Conservation (phyloP, 495 filamentous ascomycete genomes). For the Neurospora discreta region DNA sequence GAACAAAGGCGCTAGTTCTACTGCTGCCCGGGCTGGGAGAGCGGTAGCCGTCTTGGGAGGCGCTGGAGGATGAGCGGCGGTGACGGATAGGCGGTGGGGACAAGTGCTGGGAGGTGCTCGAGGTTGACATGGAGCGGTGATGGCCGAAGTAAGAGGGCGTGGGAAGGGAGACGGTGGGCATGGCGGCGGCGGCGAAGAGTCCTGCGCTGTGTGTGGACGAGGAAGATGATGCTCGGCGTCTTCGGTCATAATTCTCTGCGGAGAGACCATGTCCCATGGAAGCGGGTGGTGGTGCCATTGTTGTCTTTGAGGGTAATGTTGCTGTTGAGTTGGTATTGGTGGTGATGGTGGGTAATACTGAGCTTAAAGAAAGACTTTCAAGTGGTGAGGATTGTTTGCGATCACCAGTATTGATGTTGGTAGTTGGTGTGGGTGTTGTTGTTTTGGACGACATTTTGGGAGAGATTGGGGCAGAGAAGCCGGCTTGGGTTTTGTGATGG, state of each 20-base stretch:
- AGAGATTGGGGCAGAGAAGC: not conserved
- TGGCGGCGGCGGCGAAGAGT: not conserved
- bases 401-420: not conserved
- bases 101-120: not conserved
- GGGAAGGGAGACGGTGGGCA: no score
- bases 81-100: not conserved
- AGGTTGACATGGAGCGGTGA: not conserved
- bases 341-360: not conserved
- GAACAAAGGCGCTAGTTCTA: not conserved
- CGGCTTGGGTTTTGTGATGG: not conserved
- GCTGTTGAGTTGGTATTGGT: not conserved
- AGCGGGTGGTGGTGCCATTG: not conserved
- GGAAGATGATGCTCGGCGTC: not conserved
- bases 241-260: not conserved
- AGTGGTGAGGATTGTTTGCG: not conserved
- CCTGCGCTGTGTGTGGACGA: not conserved
- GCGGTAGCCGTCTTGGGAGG: not conserved
- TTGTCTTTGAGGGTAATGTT: not conserved
- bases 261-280: not conserved
- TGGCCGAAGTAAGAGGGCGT: no score
- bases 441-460: not conserved
- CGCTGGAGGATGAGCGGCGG: not conserved
- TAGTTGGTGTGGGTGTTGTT: not conserved
- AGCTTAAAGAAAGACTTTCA: not conserved
- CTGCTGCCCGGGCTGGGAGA: not conserved